Conservation (phyloP, 352 stramenopile species). For the Pythium vanterpoolii region DNA sequence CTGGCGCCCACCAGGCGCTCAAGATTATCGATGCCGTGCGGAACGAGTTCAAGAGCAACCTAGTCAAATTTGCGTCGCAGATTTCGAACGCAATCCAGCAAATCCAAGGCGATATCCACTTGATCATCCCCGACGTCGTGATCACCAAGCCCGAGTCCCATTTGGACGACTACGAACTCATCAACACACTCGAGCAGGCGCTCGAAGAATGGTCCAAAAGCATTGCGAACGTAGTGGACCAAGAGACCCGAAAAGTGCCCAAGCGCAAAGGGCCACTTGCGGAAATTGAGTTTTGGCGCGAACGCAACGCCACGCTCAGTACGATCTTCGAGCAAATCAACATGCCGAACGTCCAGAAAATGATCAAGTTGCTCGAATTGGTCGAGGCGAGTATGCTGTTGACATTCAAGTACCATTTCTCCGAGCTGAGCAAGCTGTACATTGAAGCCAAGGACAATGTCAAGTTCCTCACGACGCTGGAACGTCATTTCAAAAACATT, state of each 20-base stretch:
- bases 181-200: constrained; percentile 87
- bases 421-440: constrained; percentile 93
- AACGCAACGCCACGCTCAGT: constrained; percentile 92
- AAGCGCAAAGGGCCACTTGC: constrained; percentile 90
- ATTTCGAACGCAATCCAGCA: constrained; percentile 92
- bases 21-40: constrained; percentile 83
- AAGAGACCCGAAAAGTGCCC: constrained; percentile 83
- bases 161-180: constrained; percentile 83
- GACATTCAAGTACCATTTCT: constrained; percentile 94
- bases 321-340: constrained; percentile 97
- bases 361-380: constrained; percentile 92
- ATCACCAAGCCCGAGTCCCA: constrained; percentile 87
- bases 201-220: constrained; percentile 93
- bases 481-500: constrained; percentile 96
- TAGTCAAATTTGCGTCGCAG: constrained; percentile 92
- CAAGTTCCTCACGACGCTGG: constrained; percentile 95
- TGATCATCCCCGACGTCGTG: constrained; percentile 90
- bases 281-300: constrained; percentile 96
- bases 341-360: constrained; percentile 93
- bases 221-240: constrained; percentile 87
- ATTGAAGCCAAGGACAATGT: constrained; percentile 96
- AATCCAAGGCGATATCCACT: constrained; percentile 92
- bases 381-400: constrained; percentile 89
- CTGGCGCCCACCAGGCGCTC: constrained; percentile 46
- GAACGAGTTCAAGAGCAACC: constrained; percentile 88